Percentiles rank a stretch among this genome's conserved stretches.
phyloP scores from a whole-genome alignment of 805 yeast species.

The Sugiyamaella boreocaroliniensis region DNA sequence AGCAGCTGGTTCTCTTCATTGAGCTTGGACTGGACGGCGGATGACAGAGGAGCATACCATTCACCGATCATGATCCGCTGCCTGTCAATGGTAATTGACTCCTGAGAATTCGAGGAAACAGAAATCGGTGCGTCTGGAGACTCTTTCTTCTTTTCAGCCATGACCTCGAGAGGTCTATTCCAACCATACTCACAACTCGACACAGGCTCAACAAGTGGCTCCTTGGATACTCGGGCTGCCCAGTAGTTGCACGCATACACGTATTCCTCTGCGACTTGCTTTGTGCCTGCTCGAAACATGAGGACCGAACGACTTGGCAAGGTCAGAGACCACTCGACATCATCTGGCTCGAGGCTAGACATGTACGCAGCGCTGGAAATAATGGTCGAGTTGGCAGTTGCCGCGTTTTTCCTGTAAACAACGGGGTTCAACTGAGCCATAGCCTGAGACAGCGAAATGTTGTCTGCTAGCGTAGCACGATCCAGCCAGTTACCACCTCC shows the following conservation, averaged over 20 bases:
- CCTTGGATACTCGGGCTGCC: slow-evolving; percentile 77
- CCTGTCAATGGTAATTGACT: slow-evolving; percentile 16
- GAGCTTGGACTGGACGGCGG: slow-evolving; percentile 23
- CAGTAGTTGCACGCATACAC: slow-evolving; percentile 79
- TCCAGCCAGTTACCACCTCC: slow-evolving; percentile 68
- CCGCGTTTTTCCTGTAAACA: background rate
- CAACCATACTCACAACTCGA: slow-evolving; percentile 78
- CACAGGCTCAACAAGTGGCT: slow-evolving; percentile 64
- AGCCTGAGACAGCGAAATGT: slow-evolving; percentile 42
- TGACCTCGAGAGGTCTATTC: slow-evolving; percentile 30
- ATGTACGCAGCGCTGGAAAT: slow-evolving; percentile 5
- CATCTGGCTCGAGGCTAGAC: slow-evolving; percentile 15
- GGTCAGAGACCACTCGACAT: slow-evolving; percentile 45
- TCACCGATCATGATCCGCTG: slow-evolving; percentile 21
- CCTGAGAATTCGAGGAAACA: slow-evolving; percentile 10
- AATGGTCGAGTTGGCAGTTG: slow-evolving; percentile 2
- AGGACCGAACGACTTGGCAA: slow-evolving; percentile 43
- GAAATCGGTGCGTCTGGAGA: background rate
- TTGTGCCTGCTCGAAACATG: slow-evolving; percentile 57
- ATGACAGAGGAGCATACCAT: slow-evolving; percentile 29
- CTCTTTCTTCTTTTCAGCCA: background rate
- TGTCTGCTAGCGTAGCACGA: slow-evolving; percentile 51
- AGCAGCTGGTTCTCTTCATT: slow-evolving; percentile 34
- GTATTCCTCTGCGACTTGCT: slow-evolving; percentile 60
- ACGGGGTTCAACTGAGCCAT: slow-evolving; percentile 34